Conservation (phyloP, 129 eudicot genomes). For the Helichrysum umbraculigerum region DNA sequence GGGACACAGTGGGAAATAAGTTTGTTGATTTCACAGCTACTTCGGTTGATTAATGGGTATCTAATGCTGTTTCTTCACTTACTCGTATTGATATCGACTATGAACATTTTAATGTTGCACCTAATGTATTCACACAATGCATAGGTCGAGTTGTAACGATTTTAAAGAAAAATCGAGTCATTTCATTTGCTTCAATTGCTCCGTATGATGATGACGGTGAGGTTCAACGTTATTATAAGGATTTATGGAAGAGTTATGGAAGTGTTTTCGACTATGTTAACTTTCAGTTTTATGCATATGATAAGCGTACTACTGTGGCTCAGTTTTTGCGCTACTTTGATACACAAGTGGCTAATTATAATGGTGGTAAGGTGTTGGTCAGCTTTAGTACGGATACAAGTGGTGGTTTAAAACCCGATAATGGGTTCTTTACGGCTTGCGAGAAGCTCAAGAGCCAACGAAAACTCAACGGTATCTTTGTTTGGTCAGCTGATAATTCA, state of each 20-base stretch:
- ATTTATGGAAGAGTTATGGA: conserved; percentile 46
- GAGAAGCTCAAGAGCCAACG: conserved; percentile 35
- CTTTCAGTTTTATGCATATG: conserved; percentile 54
- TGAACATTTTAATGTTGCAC: conserved; percentile 44
- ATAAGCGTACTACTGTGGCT: conserved; percentile 36
- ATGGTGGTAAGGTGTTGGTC: conserved; percentile 46
- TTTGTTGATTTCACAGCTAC: conserved; percentile 28
- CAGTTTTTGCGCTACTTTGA: conserved; percentile 38
- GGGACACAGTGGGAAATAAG: conserved; percentile 37
- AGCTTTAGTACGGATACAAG: conserved; percentile 45
- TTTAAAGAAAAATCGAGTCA: conserved; percentile 33
- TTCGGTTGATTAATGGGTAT: conserved; percentile 45
- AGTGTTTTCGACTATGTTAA: conserved; percentile 49
- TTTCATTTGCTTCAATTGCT: conserved; percentile 58
- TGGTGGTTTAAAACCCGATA: conserved; percentile 43
- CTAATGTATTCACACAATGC: conserved; percentile 40
- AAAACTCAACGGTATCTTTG: conserved; percentile 47
- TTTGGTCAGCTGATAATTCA: conserved; percentile 57
- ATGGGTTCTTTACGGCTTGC: conserved; percentile 47
- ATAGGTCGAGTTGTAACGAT: conserved; percentile 41
- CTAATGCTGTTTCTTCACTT: conserved; percentile 46
- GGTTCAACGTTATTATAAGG: conserved; percentile 43
- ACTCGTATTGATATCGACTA: conserved; percentile 49
- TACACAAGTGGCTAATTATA: conserved; percentile 32
- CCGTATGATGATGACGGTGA: conserved; percentile 42